Evolutionary conservation across 257 asterid species (phyloP), one percentile per base, ranked within the genome.

Genomic region (Paraleonurus japonicus): DNA sequence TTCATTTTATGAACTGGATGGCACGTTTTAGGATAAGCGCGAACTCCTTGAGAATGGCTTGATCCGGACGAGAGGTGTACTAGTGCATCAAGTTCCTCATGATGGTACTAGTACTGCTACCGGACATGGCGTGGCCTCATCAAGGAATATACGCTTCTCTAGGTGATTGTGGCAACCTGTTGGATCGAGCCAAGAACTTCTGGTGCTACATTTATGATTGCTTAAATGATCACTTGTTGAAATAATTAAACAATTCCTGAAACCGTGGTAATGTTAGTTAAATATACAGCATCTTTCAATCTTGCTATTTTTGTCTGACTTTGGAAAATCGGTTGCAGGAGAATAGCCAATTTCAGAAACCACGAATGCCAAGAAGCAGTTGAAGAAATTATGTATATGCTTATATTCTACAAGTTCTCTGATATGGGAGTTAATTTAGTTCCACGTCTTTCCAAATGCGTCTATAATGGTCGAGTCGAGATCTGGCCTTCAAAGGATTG

Each of bases 401-500:
- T 83, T 23, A 72, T 88, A 58, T 65, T 78, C 53, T 72, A 76
- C 83, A 81, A 88, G 65, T 94, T 94, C 75, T 77, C 77, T 4
- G 87, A 84, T 43, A 86, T 89, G 47, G 69, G 82, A 61, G 99
- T 94, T 62, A 90, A 81, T 78, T 76, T 88, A 76, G 80, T 94
- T 33, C 98, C 99, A 2, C 77, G 76, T 13, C 88, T 90, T 30
- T 88, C 97, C 61, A 80, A 86, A 84, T 92, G 99, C 75, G 63
- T 88, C 54, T 89, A 68, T 19, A 82, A 87, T 32, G 87, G 85
- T 41, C 76, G 99, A 70, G 84, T 95, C 0, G 99, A 95, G 83
- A 86, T 95, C 33, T 75, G 80, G 69, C 97, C 98, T 30, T 82
- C 95, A 0, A 88, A 81, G 83, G 96, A 88, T 67, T 89, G 96